Evolutionary conservation across 108 stramenopile species (phyloP).

Genomic region (Discostella stelligeroides): DNA sequence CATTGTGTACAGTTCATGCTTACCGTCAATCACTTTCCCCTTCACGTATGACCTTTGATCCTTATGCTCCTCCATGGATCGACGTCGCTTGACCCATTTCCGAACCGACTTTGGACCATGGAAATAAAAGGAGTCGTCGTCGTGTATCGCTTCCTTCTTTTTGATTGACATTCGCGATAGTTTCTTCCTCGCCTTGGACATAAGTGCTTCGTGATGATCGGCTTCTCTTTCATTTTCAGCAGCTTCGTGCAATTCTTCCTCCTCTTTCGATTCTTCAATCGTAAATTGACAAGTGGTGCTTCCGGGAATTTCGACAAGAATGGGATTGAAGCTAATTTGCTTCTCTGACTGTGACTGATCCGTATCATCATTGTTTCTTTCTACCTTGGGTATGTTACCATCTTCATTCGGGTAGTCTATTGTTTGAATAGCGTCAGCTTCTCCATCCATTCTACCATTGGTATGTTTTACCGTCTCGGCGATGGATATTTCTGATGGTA

Average conservation of each 20-base stretch:
- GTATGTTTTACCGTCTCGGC: conserved; percentile 26
- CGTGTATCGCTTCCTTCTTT: neutral
- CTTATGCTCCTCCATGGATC: conserved; percentile 3
- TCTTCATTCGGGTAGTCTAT: conserved; percentile 50
- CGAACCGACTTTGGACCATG: conserved; percentile 34
- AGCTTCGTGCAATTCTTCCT: conserved; percentile 45
- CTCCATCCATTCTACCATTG: conserved; percentile 15
- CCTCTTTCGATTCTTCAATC: conserved; percentile 30
- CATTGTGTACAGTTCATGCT: conserved; percentile 93
- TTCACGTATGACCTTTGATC: conserved; percentile 63
- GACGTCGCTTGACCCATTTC: conserved; percentile 30
- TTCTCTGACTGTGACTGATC: conserved; percentile 50
- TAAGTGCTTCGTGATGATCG: neutral
- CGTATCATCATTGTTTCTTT: neutral
- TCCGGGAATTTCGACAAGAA: conserved; percentile 48
- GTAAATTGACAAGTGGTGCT: neutral
- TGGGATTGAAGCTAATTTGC: conserved; percentile 49
- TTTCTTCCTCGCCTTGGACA: conserved; percentile 15
- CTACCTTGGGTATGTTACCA: conserved; percentile 26
- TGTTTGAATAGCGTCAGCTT: conserved; percentile 1
- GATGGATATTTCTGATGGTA: conserved; percentile 36
- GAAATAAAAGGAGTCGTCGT: conserved; percentile 35
- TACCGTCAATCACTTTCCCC: conserved; percentile 92
- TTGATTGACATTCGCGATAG: neutral
- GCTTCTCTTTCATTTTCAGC: conserved; percentile 11